Base-by-base conservation (phyloP, 768 basidiomycete genomes). In the Mrakia blollopis region DNA sequence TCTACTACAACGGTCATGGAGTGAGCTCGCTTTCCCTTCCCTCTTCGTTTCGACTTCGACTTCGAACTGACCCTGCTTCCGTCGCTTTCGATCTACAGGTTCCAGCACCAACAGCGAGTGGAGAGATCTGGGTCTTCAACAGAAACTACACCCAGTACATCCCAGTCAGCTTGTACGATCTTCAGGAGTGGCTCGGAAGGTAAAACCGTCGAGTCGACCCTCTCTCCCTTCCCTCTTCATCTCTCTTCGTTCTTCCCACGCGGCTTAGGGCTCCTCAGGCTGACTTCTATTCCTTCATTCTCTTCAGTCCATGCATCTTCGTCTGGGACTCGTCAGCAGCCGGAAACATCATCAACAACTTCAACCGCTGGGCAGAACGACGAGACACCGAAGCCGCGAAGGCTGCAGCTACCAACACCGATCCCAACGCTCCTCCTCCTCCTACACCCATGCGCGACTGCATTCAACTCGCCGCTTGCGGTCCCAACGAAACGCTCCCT, bases 271-370 rank as follows among this genome's bases (percentile, higher is more conserved):
- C 14, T 2, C 47, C 47, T 50, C 44, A 21, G 16, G 9, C 54
- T 75, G 21, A 73, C 50, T 52, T 10, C 57, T 10, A n/a, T 9
- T 18, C 54, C 35, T 57, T 28, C 69, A 39, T 21, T 10, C 25
- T 14, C n/a, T 60, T 0, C 9, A 92, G 93, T 0, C 97, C 97
- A 0, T 93, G 92, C 41, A 93, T 98, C 39, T 98, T 95, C 83
- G 93, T 99, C 73, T 99, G 97, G 97, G 97, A 99, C 82, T 98
- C 95, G 83, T 95, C 94, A 2, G 92, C 93, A n/a, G 96, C 97
- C 2, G 97, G 97, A 0, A 89, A 98, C 84, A 89, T 98, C 61
- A 85, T 98, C 41, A 87, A 88, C 73, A 98, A 97, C 84, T 97
- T 96, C 84, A 92, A 91, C 70, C 84, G 85, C 77, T 82, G 83